phyloP scores from a whole-genome alignment of 805 yeast genomes.

The Scheffersomyces stipitis region DNA sequence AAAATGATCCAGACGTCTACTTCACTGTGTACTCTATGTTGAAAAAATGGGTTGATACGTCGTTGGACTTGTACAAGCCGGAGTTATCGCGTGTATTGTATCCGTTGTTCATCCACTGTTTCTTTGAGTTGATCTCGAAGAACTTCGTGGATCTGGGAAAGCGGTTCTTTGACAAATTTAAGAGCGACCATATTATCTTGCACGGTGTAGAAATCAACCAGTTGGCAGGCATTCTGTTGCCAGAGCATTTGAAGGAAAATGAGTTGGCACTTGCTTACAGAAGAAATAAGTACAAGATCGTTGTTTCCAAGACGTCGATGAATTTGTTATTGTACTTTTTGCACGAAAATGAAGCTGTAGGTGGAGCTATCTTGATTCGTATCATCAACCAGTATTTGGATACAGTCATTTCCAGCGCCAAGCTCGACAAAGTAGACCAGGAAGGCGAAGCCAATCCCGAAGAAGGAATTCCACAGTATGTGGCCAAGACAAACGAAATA shows the following conservation, averaged over 20 bases:
- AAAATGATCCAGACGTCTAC: conserved; percentile 68
- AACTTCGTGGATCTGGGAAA: conserved; percentile 63
- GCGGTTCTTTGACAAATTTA: conserved; percentile 70
- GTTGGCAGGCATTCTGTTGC: conserved; percentile 70
- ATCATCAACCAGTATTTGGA: conserved; percentile 81
- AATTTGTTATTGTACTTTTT: conserved; percentile 81
- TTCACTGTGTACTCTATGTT: conserved; percentile 78
- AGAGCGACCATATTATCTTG: conserved; percentile 66
- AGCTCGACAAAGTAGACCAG: conserved; percentile 40
- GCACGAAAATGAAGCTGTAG: conserved; percentile 88
- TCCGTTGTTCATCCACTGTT: conserved; percentile 92
- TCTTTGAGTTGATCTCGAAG: conserved; percentile 72
- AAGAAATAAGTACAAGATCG: conserved; percentile 68
- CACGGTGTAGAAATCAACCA: conserved; percentile 78
- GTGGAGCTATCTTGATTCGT: conserved; percentile 85
- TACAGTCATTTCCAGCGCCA: conserved; percentile 42
- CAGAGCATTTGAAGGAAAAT: conserved; percentile 81
- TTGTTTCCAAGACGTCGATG: conserved; percentile 79
- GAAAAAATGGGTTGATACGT: conserved; percentile 85
- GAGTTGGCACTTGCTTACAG: conserved; percentile 76
- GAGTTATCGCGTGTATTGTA: conserved; percentile 81
- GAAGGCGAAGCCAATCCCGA: conserved; percentile 50
- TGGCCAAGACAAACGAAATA: conserved; percentile 44
- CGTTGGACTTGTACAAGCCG: conserved; percentile 87
- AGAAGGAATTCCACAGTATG: conserved; percentile 53